Evolutionary conservation across 805 yeast species (phyloP).

Genomic region (Spathaspora girioi): DNA sequence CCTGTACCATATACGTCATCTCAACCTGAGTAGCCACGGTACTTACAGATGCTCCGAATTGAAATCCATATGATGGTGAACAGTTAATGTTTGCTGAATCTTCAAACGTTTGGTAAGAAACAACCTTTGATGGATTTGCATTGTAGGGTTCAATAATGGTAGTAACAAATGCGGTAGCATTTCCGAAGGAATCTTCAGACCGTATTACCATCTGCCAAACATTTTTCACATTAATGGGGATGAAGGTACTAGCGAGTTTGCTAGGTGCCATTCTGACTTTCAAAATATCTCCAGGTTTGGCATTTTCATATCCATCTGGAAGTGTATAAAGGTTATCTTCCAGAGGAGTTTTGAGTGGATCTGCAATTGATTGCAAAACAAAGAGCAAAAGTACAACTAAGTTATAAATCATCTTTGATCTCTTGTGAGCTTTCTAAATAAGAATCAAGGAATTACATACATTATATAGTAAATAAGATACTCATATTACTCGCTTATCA

Average conservation of each 20-base stretch:
- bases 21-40: conserved; percentile 15
- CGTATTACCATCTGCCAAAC: conserved; percentile 19
- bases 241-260: too few relatives aligned
- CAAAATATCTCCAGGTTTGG: too few relatives aligned
- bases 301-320: conserved; percentile 18
- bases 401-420: neutral
- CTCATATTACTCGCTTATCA: too few relatives aligned
- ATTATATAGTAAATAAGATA: too few relatives aligned
- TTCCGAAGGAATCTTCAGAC: conserved; percentile 21
- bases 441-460: too few relatives aligned
- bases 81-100: conserved; percentile 25
- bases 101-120: conserved; percentile 26
- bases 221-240: too few relatives aligned
- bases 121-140: conserved; percentile 20
- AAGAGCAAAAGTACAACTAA: neutral
- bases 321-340: conserved; percentile 23
- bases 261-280: too few relatives aligned
- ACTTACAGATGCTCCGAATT: conserved; percentile 9
- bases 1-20: conserved; percentile 14
- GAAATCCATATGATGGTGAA: too few relatives aligned
- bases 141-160: conserved; percentile 26
- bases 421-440: too few relatives aligned
- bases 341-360: conserved; percentile 8
- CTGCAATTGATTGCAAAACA: neutral
- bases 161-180: conserved; percentile 21